Conservation (phyloP, 192 early-diverging fungal genomes). For the Linnemannia elongata region DNA sequence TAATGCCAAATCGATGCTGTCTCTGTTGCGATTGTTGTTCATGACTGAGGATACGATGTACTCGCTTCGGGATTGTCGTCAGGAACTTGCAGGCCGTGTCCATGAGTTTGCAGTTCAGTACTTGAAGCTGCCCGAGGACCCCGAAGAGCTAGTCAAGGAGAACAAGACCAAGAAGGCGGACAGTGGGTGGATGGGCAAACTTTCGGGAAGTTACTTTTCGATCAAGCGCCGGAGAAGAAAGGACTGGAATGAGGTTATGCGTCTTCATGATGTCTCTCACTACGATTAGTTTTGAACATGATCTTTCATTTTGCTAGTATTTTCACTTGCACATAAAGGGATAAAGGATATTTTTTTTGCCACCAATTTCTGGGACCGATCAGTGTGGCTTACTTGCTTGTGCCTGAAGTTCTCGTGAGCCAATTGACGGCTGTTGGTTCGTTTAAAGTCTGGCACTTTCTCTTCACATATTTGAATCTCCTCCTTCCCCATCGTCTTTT, state of each 20-base stretch:
- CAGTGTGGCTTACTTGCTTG: background rate
- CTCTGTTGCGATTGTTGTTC: conserved; percentile 39
- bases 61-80: conserved; percentile 32
- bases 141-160: conserved; percentile 53
- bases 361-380: background rate
- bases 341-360: background rate
- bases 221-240: conserved; percentile 61
- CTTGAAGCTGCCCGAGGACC: conserved; percentile 54
- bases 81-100: conserved; percentile 35
- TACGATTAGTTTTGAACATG: conserved; percentile 31
- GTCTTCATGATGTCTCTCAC: conserved; percentile 52
- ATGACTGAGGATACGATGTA: conserved; percentile 47
- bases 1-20: conserved; percentile 50
- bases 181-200: conserved; percentile 42
- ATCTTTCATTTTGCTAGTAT: too few species aligned
- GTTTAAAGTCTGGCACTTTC: too few species aligned
- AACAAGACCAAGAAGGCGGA: conserved; percentile 42
- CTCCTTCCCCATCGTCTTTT: too few species aligned
- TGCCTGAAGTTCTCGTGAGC: background rate
- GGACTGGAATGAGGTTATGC: conserved; percentile 61
- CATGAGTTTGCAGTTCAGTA: conserved; percentile 49
- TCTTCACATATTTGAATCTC: too few species aligned
- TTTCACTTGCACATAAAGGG: too few species aligned
- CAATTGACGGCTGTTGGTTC: background rate
- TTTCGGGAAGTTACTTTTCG: conserved; percentile 57